Base-by-base conservation (phyloP, 2,329 filamentous ascomycete species). In the Bipolaris sorokiniana region DNA sequence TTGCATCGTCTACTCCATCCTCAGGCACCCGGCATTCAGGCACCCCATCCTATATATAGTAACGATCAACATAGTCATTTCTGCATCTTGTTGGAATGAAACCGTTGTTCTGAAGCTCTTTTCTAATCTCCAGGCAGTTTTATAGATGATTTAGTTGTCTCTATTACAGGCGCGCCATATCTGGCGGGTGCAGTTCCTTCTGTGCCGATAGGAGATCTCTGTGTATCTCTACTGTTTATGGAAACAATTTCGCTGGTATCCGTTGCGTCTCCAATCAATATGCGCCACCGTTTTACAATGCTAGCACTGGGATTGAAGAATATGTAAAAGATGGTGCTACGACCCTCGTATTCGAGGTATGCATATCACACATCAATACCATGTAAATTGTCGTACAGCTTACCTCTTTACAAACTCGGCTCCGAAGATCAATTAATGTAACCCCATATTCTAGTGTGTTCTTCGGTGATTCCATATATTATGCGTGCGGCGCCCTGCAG, bases 31-130 rank as follows among this genome's bases (percentile, higher is more conserved):
- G 9, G 13, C 5, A 31, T 31, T 11, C 28, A 31, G 28, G 28
- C 28, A 13, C 28, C 28, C 28, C 10, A 5, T 20, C 44, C 22
- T 58, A 55, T 46, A 20, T 55, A 33, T 58, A 58, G 56, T 31
- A 45, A n/a, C 11, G 5, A 55, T 34, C 51, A 18, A 33, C 47
- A 22, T 41, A 28, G 51, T 42, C 47, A 16, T 13, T 34, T 46
- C n/a, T 34, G 1, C 7, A 15, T 31, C n/a, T n/a, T 13, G n/a
- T 47, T 20, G 1, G 7, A 47, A 18, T 20, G n/a, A 3, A 47
- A 7, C 13, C 4, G 20, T 36, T 18, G 4, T 47, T 28, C 28
- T 33, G 28, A 9, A 11, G 11, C 5, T 34, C 20, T 47, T 16
- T 20, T 7, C 6, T n/a, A 9, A 15, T 23, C 5, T 16, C 18